A percentile compares a stretch with the other conserved stretches of the same genome.
Evolutionary conservation across 306 rosid species (phyloP).

Genomic region (Dalbergia cochinchinensis): DNA sequence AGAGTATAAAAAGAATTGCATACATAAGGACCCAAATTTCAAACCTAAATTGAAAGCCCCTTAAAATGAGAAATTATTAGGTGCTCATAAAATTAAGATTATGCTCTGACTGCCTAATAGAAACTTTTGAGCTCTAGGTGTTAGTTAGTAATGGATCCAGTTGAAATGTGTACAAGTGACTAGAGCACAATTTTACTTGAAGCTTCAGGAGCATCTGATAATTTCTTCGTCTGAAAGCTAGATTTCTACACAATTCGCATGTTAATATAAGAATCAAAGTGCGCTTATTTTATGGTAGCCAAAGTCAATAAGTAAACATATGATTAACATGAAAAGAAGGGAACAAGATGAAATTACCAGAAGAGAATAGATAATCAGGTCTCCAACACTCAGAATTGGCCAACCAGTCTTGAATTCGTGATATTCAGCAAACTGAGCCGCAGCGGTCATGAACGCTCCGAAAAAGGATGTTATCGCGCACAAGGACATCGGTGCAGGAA

Average conservation of each 20-base stretch:
- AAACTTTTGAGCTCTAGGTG: too few relatives aligned
- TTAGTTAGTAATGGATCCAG: too few relatives aligned
- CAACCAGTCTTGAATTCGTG: constrained; percentile 56
- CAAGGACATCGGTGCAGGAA: constrained; percentile 83
- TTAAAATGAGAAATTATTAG: neutral
- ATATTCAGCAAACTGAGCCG: constrained; percentile 51
- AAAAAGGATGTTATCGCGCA: constrained; percentile 71
- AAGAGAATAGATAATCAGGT: constrained; percentile 62
- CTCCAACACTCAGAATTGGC: constrained; percentile 52
- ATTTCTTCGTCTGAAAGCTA: neutral
- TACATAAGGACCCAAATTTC: neutral
- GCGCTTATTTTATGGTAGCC: neutral
- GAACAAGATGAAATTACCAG: constrained; percentile 54
- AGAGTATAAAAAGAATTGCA: constrained; percentile 1
- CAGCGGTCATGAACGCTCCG: constrained; percentile 58
- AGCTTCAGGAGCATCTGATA: too few relatives aligned
- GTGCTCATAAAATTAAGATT: too few relatives aligned
- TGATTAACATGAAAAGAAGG: neutral
- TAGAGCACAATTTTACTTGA: too few relatives aligned
- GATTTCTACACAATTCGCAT: neutral
- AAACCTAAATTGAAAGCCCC: neutral
- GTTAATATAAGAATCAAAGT: neutral
- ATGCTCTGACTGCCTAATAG: too few relatives aligned
- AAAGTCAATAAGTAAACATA: neutral
- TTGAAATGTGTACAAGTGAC: too few relatives aligned